These are phyloP conservation scores for Fusarium humuli DNA, from an alignment of 2,329 filamentous ascomycete species.

Conservation along the genomic window DNA sequence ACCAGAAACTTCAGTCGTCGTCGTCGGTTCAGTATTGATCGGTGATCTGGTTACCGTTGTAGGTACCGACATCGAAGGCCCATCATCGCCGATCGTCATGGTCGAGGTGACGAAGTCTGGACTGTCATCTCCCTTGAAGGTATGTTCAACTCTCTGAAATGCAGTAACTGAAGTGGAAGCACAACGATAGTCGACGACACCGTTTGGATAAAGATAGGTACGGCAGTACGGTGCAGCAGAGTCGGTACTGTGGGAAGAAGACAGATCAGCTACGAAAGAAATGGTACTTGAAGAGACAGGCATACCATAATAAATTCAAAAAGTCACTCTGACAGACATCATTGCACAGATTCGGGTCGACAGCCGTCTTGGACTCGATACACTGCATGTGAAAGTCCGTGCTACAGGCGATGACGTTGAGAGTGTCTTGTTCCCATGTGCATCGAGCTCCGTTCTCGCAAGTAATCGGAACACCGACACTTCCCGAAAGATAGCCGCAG, in stretches of 20 bases:
- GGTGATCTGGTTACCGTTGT: fast-evolving
- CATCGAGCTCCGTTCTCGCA: neutral
- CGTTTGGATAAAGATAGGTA: neutral
- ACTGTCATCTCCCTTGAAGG: neutral
- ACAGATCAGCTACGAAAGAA: fast-evolving
- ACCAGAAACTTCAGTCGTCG: neutral
- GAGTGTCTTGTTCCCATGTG: neutral
- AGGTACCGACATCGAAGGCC: too few species aligned
- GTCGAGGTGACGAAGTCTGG: neutral
- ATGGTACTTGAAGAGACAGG: fast-evolving
- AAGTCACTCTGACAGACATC: neutral
- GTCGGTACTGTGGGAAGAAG: neutral
- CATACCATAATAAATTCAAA: neutral
- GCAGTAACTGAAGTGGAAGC: neutral
- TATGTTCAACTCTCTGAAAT: neutral
- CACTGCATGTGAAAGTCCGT: fast-evolving
- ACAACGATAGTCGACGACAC: neutral
- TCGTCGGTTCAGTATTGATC: fast-evolving
- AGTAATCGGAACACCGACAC: neutral
- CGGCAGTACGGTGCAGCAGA: neutral
- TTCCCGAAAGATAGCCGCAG: neutral
- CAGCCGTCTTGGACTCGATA: fast-evolving
- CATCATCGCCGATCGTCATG: too few species aligned
- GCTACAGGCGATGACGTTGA: neutral
- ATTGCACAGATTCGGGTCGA: neutral